These are phyloP conservation scores for Acanthochlamys bracteata DNA, from an alignment of 106 monocot species.

Conservation along the genomic window DNA sequence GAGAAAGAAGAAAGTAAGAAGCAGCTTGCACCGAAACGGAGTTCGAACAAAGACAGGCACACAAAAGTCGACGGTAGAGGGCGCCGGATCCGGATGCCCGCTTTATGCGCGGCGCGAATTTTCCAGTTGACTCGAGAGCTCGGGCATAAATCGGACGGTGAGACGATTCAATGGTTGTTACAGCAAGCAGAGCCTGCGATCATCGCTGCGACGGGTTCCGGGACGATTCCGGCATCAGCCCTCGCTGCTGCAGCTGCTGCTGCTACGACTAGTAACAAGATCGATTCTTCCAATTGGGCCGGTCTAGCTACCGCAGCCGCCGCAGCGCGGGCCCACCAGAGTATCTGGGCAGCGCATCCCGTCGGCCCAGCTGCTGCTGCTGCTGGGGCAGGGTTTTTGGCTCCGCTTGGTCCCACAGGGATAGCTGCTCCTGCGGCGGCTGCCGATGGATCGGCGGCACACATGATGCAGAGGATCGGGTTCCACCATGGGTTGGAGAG, in stretches of 20 bases:
- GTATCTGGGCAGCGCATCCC: conserved; percentile 4
- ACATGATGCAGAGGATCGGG: conserved; percentile 15
- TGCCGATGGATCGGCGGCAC: not conserved
- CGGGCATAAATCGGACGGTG: conserved; percentile 53
- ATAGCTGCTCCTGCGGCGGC: not conserved
- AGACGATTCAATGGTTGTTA: conserved; percentile 56
- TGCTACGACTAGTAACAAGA: not conserved
- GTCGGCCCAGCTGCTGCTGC: conserved; percentile 4
- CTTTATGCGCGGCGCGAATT: conserved; percentile 49
- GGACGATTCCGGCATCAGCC: conserved; percentile 57
- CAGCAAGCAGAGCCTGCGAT: conserved; percentile 57
- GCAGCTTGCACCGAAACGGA: conserved; percentile 34
- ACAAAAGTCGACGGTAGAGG: conserved; percentile 53
- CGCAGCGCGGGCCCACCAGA: not conserved
- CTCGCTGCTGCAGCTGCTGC: conserved; percentile 21
- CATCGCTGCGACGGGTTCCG: conserved; percentile 51
- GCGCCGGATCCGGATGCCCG: conserved; percentile 55
- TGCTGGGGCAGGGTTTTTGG: conserved; percentile 5
- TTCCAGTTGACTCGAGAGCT: conserved; percentile 52
- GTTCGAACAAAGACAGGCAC: conserved; percentile 55
- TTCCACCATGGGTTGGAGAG: conserved; percentile 32
- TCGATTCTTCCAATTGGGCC: not conserved
- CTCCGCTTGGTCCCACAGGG: not conserved
- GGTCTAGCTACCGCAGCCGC: conserved; percentile 25
- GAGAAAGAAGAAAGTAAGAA: conserved; percentile 6